A percentile compares a stretch with the other conserved stretches of the same genome.
These are phyloP conservation scores for Leptographium radiaticola DNA, from an alignment of 2,329 filamentous ascomycete species.

Conservation along the genomic window DNA sequence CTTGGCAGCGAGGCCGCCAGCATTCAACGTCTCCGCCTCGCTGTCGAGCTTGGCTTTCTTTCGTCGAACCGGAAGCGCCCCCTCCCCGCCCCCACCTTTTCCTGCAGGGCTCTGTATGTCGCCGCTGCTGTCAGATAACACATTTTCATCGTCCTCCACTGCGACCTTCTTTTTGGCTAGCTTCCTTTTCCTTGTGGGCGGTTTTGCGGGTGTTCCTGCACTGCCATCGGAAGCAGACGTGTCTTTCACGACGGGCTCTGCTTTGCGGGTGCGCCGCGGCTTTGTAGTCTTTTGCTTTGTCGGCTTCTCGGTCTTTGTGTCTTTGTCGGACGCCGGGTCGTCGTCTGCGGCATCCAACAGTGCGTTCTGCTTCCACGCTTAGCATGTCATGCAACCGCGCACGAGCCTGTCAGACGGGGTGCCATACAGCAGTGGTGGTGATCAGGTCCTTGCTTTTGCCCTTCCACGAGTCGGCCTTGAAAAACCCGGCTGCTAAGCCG, in stretches of 20 bases:
- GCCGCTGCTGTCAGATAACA: not conserved
- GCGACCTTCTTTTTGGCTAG: constrained; percentile 1
- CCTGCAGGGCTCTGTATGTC: not conserved
- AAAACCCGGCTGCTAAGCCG: constrained; percentile 35
- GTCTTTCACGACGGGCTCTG: constrained; percentile 7
- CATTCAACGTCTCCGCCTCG: not conserved
- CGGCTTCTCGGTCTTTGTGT: not conserved
- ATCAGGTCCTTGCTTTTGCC: constrained; percentile 44
- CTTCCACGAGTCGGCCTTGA: constrained; percentile 40
- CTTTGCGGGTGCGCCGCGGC: constrained; percentile 7
- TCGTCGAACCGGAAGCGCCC: not conserved
- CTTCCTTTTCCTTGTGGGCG: not conserved
- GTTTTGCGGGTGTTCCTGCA: not conserved
- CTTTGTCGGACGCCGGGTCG: constrained; percentile 2
- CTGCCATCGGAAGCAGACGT: constrained; percentile 1
- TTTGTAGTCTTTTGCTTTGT: constrained; percentile 10
- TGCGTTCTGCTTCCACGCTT: constrained; percentile 1
- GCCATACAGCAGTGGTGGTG: constrained; percentile 36
- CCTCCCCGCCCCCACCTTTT: constrained; percentile 3
- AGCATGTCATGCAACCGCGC: not conserved
- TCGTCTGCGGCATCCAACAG: constrained; percentile 3
- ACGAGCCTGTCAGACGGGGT: not conserved
- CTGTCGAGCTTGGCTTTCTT: constrained; percentile 6
- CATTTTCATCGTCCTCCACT: not conserved
- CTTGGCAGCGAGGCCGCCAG: not conserved